Base-by-base conservation (phyloP, 805 yeast species). In the Myxozyma kluyveri region DNA sequence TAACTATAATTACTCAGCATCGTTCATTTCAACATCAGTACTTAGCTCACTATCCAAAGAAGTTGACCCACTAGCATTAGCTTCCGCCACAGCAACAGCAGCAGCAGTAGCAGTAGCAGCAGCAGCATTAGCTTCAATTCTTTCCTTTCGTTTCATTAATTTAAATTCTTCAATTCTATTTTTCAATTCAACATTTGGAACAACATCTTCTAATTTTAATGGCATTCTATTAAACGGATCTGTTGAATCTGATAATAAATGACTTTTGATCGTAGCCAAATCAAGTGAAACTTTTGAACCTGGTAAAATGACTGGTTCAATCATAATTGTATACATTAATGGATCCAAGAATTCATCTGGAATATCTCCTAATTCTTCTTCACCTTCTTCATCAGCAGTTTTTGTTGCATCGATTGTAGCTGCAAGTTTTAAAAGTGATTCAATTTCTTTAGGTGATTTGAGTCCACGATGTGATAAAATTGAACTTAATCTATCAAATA, bases 311-410 rank as follows among this genome's bases (percentile, higher is more conserved):
- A 93, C 99, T 0, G 99, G 99, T 67, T 93, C 95, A 61, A 83
- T 86, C 99, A 93, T 93, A 44, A 93, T 67, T 1, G 96, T 87
- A 68, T 76, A 93, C 98, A 93, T 91, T 63, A 93, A 78, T 12
- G 99, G 99, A 73, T 93, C 99, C 61, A 93, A 78, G 66, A 84
- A 93, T 67, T 93, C 98, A 66, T 93, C 99, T 0, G 99, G 99
- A 17, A 87, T 79, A 47, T 93, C 99, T 23, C 96, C 97, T 61
- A 88, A 75, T 65, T 88, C 96, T 57, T 80, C 65, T 54, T 86
- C 91, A 12, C 61, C 64, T 39, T 67, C 69, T 47, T 63, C 65
- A 47, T 62, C 61, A 7, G 65, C 65, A 27, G 74, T 61, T 63
- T 80, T 78, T 45, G 80, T 78, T 36, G 68, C 65, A 55, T 85